Base-by-base conservation (phyloP, 2,329 filamentous ascomycete genomes). In the Cadophora sp. region DNA sequence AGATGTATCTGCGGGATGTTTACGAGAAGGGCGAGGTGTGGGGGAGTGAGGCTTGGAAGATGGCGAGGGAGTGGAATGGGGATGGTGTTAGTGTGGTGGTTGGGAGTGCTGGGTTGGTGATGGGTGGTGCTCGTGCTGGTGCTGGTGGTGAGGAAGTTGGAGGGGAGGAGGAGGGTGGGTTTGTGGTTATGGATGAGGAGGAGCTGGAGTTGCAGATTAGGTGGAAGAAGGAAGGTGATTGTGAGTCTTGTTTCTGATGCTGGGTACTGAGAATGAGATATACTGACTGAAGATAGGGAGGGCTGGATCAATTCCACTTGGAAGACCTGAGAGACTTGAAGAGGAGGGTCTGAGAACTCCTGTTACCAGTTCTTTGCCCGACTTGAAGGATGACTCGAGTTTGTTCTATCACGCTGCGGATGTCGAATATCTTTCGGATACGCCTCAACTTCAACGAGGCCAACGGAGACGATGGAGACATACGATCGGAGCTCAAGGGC, bases 81-180 rank as follows among this genome's bases (percentile, higher is more conserved):
- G 82, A 88, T 18, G 82, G 89, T 36, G 80, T 84, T 4, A 81
- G 85, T 45, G 84, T 86, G n/a, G 82, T 84, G 47, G 77, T 91
- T 39, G 71, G 81, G 0, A 77, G 88, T 16, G 79, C 80, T 14
- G 84, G 84, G 0, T 78, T 90, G 59, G 83, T 82, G 3, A 79
- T 80, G 6, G 80, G 82, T 56, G 30, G n/a, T 20, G 9, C 1
- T 11, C 18, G 8, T 36, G 80, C 82, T 56, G 30, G n/a, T 20
- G 9, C 1, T 11, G 30, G 8, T 36, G 18, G 1, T 11, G 30
- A 11, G 18, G 47, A 41, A 1, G n/a, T n/a, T n/a, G n/a, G 43
- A 16, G 4, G 84, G 86, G 64, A 16, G n/a, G n/a, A 14, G n/a
- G 47, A 41, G 16, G 20, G 8, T 5, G 84, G 86, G 65, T 90